These are phyloP conservation scores for Adansonia gregorii DNA, from an alignment of 441 rosid genomes.

Conservation along the genomic window DNA sequence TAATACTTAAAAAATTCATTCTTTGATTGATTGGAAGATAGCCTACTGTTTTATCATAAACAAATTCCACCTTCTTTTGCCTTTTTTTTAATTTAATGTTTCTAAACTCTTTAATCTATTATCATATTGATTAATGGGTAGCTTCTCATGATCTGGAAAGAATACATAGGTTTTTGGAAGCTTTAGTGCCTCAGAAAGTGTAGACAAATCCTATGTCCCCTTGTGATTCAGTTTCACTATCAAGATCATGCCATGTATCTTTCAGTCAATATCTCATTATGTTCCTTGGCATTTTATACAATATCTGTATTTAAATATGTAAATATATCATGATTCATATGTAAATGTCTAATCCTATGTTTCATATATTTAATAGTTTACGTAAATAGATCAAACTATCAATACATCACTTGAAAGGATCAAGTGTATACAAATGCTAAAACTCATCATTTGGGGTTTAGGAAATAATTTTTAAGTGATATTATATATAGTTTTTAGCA, in stretches of 20 bases:
- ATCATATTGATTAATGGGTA: slow-evolving; percentile 33
- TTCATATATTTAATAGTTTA: background rate
- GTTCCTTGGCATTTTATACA: slow-evolving; percentile 33
- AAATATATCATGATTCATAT: background rate
- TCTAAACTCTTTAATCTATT: background rate
- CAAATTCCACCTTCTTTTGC: background rate
- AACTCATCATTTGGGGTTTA: too few relatives aligned
- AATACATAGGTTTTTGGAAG: slow-evolving; percentile 18
- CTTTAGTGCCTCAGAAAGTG: slow-evolving; percentile 53
- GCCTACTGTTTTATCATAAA: background rate
- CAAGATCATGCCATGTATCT: slow-evolving; percentile 41
- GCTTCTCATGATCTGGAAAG: slow-evolving; percentile 10
- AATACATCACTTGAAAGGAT: too few relatives aligned
- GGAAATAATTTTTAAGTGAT: too few relatives aligned
- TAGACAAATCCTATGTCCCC: slow-evolving; percentile 42
- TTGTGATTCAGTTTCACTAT: slow-evolving; percentile 31
- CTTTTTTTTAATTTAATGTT: slow-evolving; percentile 1
- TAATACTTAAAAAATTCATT: background rate
- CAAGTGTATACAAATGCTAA: background rate
- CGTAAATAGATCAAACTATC: background rate
- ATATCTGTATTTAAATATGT: slow-evolving; percentile 33
- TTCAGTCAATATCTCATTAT: slow-evolving; percentile 36
- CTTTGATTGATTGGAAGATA: background rate
- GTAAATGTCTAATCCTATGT: background rate
- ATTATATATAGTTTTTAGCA: too few relatives aligned